These are phyloP conservation scores for Melampsora larici-populina DNA, from an alignment of 1,284 basidiomycete genomes.

Conservation along the genomic window DNA sequence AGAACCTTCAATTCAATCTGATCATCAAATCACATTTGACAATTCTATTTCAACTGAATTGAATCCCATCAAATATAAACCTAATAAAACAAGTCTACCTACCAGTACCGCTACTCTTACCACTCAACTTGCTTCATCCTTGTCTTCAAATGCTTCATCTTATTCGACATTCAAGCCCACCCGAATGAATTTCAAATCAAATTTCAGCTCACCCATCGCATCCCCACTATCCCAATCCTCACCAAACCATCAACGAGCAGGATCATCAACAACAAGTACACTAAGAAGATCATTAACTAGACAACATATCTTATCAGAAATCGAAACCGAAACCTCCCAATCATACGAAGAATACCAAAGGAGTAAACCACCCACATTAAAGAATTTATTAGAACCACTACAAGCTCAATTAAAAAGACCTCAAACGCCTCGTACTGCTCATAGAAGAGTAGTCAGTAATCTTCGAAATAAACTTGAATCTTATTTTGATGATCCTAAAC, in stretches of 20 bases:
- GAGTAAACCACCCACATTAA: conserved; percentile 26
- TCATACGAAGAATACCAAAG: background rate
- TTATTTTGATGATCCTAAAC: conserved; percentile 4
- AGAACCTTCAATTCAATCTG: background rate
- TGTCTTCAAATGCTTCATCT: conserved; percentile 13
- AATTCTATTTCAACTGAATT: background rate
- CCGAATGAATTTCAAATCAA: conserved; percentile 17
- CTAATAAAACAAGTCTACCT: background rate
- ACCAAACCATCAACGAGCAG: background rate
- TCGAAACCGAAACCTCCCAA: too few relatives aligned
- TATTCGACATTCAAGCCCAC: conserved; percentile 19
- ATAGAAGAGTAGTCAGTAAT: conserved; percentile 32
- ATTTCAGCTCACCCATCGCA: conserved; percentile 7
- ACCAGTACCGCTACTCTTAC: background rate
- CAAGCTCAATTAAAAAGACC: conserved; percentile 41
- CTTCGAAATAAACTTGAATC: conserved; percentile 19
- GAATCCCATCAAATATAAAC: background rate
- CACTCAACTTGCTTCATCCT: conserved; percentile 12
- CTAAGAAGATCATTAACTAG: conserved; percentile 19
- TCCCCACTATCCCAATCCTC: conserved; percentile 26
- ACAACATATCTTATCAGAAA: background rate
- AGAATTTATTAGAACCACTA: conserved; percentile 28
- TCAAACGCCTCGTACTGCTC: conserved; percentile 37
- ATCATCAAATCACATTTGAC: background rate
- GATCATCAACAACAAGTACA: conserved; percentile 1